Evolutionary conservation across 2,329 filamentous ascomycete genomes (phyloP), one percentile per base, ranked within the genome.

Genomic region (Arthrobotrys sinensis): DNA sequence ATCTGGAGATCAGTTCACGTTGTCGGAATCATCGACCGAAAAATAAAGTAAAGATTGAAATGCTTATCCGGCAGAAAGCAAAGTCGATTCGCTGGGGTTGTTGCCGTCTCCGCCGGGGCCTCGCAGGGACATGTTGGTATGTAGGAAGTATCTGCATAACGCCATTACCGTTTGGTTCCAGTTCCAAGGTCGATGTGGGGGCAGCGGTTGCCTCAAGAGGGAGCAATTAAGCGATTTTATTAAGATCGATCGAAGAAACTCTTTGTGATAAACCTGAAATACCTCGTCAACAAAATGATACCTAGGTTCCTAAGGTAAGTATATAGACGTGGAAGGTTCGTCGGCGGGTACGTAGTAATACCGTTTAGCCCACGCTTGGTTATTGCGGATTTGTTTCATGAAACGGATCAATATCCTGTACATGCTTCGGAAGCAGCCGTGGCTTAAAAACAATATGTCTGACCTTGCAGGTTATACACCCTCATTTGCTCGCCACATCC

Each of bases 31-130:
- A 19, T 72, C 46, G 67, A 72, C 75, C 75, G 75, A 78, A 71
- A 52, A 72, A 60, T 55, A 72, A 40, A 63, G 32, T 55, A 40
- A 19, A 63, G 34, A 28, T 67, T 67, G 48, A 57, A 60, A 36
- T 57, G 72, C 73, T 78, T 78, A 78, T 72, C 72, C 75, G 75
- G 75, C 75, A 78, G 70, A 72, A 78, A 67, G 62, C 66, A 77
- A 77, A 60, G 24, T 45, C 66, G 36, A 46, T 52, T 63, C 67
- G 62, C 67, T 78, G 57, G 63, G 75, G 75, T 60, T 55, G 43
- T 67, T 78, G 75, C 75, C 75, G 75, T 78, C 53, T 77, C 73
- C 75, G 75, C 75, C 75, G 67, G 57, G 38, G 52, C 63, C 53
- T 78, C 53, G 63, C 75, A 78, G 60, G 75, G 75, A 62, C 45